Evolutionary conservation across 2,329 filamentous ascomycete genomes (phyloP).

Genomic region (Ceratocystis cubensis): DNA sequence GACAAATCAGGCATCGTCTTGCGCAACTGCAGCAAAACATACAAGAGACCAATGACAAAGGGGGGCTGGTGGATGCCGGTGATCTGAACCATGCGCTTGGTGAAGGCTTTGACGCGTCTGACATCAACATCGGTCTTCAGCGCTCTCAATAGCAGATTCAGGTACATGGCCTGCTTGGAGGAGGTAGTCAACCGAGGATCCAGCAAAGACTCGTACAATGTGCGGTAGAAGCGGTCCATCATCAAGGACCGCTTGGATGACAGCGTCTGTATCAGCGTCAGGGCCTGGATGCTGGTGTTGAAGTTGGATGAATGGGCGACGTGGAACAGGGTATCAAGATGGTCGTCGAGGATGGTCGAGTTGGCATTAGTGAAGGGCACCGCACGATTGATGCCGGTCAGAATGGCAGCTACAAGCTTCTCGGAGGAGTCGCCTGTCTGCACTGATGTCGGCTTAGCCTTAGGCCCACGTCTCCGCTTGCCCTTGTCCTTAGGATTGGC

Average conservation of each 20-base stretch:
- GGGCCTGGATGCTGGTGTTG: constrained; percentile 92
- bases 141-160: constrained; percentile 80
- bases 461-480: constrained; percentile 25
- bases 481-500: constrained; percentile 23
- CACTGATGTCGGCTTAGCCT: constrained; percentile 1
- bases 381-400: constrained; percentile 90
- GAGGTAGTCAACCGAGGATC: constrained; percentile 80
- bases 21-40: constrained; percentile 71
- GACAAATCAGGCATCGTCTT: constrained; percentile 67
- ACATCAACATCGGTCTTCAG: constrained; percentile 83
- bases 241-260: constrained; percentile 67
- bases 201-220: constrained; percentile 84
- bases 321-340: constrained; percentile 86
- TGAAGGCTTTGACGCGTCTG: constrained; percentile 87
- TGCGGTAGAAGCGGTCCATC: constrained; percentile 85
- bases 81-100: constrained; percentile 82
- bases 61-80: constrained; percentile 80
- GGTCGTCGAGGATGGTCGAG: constrained; percentile 56
- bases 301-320: constrained; percentile 98
- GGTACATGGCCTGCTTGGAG: constrained; percentile 88
- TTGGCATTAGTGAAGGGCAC: constrained; percentile 83
- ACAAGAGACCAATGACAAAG: constrained; percentile 87
- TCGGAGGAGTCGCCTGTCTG: constrained; percentile 34
- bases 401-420: constrained; percentile 80
- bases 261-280: constrained; percentile 89